Evolutionary conservation across 2,329 filamentous ascomycete genomes (phyloP), one percentile per base, ranked within the genome.

Genomic region (Tolypocladium guangdongense): DNA sequence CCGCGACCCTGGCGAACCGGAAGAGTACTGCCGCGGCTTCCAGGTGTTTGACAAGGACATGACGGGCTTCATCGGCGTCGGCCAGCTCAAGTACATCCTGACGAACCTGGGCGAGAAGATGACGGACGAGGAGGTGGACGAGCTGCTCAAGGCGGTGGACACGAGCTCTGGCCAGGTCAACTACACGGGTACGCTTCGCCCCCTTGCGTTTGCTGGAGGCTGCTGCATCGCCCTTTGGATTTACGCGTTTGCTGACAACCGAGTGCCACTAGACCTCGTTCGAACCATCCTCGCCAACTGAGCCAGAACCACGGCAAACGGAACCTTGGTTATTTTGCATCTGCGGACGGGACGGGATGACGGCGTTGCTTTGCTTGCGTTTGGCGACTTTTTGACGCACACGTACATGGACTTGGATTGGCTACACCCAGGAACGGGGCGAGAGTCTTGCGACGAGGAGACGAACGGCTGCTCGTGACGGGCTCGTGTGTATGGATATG

Each of bases 11-110:
- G 93, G 93, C 69, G 91, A 96, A 75, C 92, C 93, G 41, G 92
- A 97, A 68, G 92, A 97, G 72, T 99, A 99, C 76, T 96, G 92
- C 74, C 88, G 92, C 58, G 93, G 93, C 53, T 99, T 99, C 78
- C 93, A 99, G 73, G 93, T 99, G 52, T 99, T 99, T 65, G 93
- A 99, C 75, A 99, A 99, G 76, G 93, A 99, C 71, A 87, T 96
- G 83, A 96, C 90, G 56, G 93, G 93, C 51, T 96, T 91, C 73
- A 97, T 99, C 69, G 93, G 92, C 54, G 92, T 97, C 59, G 93
- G 93, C 55, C 93, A 99, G 76, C 82, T 99, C 71, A 88, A 95
- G 74, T 99, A 99, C 76, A 92, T 99, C 69, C 75, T 99, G 66
- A 99, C 93, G 54, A 97, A 97, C 70, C 75, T 99, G 64, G 93